Percentiles rank a stretch among this genome's conserved stretches.
phyloP scores from a whole-genome alignment of 352 stramenopile genomes.

The Globisporangium okanoganense region DNA sequence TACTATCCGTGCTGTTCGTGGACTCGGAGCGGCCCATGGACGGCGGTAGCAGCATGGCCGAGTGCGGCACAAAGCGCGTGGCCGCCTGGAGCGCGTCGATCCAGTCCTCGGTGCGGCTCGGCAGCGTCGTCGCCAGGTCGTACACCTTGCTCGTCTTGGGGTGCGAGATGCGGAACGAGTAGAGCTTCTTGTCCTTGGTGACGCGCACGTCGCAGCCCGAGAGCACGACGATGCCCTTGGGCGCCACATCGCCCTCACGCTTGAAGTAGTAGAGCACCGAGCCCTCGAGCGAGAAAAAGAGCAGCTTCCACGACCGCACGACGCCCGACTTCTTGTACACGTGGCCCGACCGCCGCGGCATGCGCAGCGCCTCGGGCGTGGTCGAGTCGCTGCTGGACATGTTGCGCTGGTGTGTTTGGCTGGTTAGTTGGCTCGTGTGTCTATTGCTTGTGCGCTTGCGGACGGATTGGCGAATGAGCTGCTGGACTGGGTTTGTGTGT shows the following conservation, averaged over 20 bases:
- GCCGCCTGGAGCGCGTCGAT: constrained; percentile 43
- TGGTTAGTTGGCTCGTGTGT: background rate
- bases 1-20: constrained; percentile 2
- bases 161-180: constrained; percentile 75
- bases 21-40: constrained; percentile 8
- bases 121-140: constrained; percentile 54
- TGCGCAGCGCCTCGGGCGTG: background rate
- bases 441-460: background rate
- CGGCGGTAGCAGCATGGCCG: background rate
- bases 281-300: constrained; percentile 62
- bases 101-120: constrained; percentile 55
- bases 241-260: constrained; percentile 52
- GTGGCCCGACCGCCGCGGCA: constrained; percentile 39
- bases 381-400: constrained; percentile 11
- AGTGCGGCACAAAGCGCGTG: constrained; percentile 20
- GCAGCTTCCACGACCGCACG: constrained; percentile 52
- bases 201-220: constrained; percentile 43
- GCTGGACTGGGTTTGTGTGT: too few relatives aligned
- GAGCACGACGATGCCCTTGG: constrained; percentile 63
- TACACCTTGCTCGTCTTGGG: constrained; percentile 65
- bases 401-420: background rate
- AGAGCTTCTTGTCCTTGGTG: constrained; percentile 67
- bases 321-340: constrained; percentile 70
- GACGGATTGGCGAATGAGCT: background rate
- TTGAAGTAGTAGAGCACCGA: constrained; percentile 77